A percentile compares a stretch with the other conserved stretches of the same genome.
Conservation (phyloP, 129 eudicot genomes). For the Heracleum sosnowskyi region DNA sequence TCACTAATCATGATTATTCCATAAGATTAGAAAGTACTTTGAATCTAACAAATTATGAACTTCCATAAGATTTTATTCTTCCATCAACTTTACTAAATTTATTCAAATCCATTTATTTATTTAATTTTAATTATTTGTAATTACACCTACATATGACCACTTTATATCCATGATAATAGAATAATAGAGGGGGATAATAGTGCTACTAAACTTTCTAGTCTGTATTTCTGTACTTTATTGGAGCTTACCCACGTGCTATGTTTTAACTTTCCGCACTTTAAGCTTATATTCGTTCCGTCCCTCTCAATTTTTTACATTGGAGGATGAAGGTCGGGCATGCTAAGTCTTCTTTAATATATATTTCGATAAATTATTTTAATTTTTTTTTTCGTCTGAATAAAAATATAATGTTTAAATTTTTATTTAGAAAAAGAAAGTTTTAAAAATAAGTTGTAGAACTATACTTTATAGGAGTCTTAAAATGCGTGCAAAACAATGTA, state of each 20-base stretch:
- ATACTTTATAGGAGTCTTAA: too few species aligned
- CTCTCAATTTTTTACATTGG: too few species aligned
- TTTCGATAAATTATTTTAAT: too few species aligned
- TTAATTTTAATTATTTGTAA: not conserved
- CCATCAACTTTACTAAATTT: not conserved
- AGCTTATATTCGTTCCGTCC: too few species aligned
- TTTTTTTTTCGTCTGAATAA: too few species aligned
- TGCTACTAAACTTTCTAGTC: conserved; percentile 1
- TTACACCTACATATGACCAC: not conserved
- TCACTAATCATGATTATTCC: conserved; percentile 2
- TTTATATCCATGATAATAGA: not conserved
- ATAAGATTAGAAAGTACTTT: not conserved
- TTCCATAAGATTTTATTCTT: not conserved
- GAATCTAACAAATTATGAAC: not conserved
- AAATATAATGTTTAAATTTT: too few species aligned
- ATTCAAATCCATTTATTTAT: too few species aligned
- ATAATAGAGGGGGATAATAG: not conserved
- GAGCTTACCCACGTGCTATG: conserved; percentile 12
- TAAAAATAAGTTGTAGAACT: too few species aligned
- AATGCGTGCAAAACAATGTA: too few species aligned
- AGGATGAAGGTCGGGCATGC: too few species aligned
- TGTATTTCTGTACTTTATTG: not conserved
- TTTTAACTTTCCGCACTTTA: not conserved
- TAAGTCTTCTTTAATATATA: too few species aligned
- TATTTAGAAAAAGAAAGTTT: too few species aligned